Conservation (phyloP, 179 eudicot species). For the Nepenthes alata region DNA sequence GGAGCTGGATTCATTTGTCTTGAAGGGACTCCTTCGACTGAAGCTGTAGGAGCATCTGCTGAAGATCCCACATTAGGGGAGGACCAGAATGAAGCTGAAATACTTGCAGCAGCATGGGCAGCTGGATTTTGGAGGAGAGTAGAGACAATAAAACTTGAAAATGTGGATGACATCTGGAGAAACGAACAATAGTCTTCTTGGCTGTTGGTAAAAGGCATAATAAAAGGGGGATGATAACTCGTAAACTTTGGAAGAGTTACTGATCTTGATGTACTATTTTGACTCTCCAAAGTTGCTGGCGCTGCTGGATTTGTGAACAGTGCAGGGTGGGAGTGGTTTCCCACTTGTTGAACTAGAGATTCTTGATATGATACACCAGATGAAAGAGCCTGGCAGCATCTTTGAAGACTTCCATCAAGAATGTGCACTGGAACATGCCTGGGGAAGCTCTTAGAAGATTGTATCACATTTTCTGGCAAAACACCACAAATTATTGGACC, state of each 20-base stretch:
- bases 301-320: conserved; percentile 27
- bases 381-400: conserved; percentile 28
- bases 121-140: conserved; percentile 83
- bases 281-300: conserved; percentile 43
- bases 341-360: conserved; percentile 31
- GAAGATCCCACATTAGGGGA: conserved; percentile 34
- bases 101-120: conserved; percentile 69
- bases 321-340: conserved; percentile 32
- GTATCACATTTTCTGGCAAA: conserved; percentile 27
- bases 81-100: conserved; percentile 60
- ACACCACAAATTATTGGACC: neutral
- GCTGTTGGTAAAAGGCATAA: conserved; percentile 24
- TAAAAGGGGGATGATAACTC: conserved; percentile 42
- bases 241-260: conserved; percentile 30
- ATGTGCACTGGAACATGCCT: conserved; percentile 78
- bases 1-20: conserved; percentile 44
- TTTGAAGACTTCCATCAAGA: conserved; percentile 56
- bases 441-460: conserved; percentile 43
- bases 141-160: conserved; percentile 70
- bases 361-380: conserved; percentile 44
- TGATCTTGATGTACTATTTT: conserved; percentile 35
- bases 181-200: conserved; percentile 50
- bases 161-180: conserved; percentile 51
- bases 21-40: conserved; percentile 26
- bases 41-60: conserved; percentile 20